phyloP scores from a whole-genome alignment of 345 rosid genomes.

The Alliaria petiolata region DNA sequence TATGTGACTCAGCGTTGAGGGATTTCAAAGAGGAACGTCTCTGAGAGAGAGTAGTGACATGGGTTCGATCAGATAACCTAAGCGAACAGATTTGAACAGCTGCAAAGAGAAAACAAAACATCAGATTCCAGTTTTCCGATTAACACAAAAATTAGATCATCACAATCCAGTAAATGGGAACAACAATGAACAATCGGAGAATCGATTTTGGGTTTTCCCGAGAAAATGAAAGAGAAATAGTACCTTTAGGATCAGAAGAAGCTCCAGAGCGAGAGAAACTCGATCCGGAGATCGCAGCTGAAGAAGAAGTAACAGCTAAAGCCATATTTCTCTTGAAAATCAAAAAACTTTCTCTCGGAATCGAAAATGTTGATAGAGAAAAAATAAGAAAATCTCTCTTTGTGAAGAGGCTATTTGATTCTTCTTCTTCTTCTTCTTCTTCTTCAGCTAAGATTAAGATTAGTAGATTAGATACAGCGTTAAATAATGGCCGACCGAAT shows the following conservation, averaged over 20 bases:
- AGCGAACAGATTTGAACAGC: conserved; percentile 62
- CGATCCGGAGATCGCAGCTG: conserved; percentile 43
- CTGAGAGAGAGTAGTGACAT: conserved; percentile 31
- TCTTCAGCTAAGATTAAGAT: neutral
- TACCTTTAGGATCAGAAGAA: conserved; percentile 49
- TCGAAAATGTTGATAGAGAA: neutral
- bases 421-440: neutral
- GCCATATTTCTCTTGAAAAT: conserved; percentile 39
- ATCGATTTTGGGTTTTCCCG: neutral
- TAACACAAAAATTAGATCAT: neutral
- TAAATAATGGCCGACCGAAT: conserved; percentile 39
- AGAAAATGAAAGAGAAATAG: neutral
- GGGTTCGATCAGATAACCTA: conserved; percentile 43
- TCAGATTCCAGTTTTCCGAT: neutral
- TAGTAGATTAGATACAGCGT: neutral
- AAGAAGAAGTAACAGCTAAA: conserved; percentile 51
- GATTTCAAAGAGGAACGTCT: conserved; percentile 42
- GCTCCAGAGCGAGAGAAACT: conserved; percentile 34
- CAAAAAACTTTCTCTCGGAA: neutral
- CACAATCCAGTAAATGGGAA: neutral
- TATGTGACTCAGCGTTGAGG: conserved; percentile 43
- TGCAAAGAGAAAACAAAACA: conserved; percentile 18
- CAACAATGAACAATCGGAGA: neutral
- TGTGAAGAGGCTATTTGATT: neutral
- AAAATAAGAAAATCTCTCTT: neutral